Base-by-base conservation (phyloP, 2,329 filamentous ascomycete genomes). In the Aspergillus vadensis region DNA sequence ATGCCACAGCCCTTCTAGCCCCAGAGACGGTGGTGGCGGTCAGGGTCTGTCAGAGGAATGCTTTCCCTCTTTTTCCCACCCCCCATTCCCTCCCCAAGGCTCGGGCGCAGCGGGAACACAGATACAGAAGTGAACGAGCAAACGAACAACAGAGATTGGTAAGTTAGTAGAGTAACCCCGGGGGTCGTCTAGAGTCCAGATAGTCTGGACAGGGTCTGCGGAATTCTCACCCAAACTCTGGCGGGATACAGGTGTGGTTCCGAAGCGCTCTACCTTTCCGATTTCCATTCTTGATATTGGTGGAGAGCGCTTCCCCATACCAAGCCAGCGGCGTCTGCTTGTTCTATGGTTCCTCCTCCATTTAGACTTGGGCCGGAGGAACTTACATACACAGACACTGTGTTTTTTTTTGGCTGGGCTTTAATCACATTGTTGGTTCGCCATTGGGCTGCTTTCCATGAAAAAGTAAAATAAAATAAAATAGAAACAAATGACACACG, bases 221-320 rank as follows among this genome's bases (percentile, higher is more conserved):
- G 61, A 58, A 60, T 63, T 58, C 30, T 57, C 51, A 60, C 54
- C 59, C 58, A 59, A 61, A 57, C 51, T 61, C 15, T 54, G 50
- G 27, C 41, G 49, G 59, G 58, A 55, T 32, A 25, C 27, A 36
- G 9, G n/a, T 44, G 5, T 55, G 53, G 39, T 47, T 47, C 53
- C 53, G 51, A 38, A 19, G n/a, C 30, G 36, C 32, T 36, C 51
- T 53, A 15, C 12, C 39, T 55, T n/a, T 21, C 30, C 53, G 38
- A 15, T n/a, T 21, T n/a, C 43, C 53, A 55, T 30, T 30, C 25
- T 47, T 27, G 21, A 47, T 27, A 55, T 38, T 55, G 53, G 41
- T 55, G 25, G 53, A 41, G 53, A 32, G 19, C 6, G n/a, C 21
- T 55, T 55, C 43, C 39, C 53, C 53, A 44, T 55, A 21, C 36